phyloP scores from a whole-genome alignment of 768 basidiomycete genomes.

The Clavaria fumosa region DNA sequence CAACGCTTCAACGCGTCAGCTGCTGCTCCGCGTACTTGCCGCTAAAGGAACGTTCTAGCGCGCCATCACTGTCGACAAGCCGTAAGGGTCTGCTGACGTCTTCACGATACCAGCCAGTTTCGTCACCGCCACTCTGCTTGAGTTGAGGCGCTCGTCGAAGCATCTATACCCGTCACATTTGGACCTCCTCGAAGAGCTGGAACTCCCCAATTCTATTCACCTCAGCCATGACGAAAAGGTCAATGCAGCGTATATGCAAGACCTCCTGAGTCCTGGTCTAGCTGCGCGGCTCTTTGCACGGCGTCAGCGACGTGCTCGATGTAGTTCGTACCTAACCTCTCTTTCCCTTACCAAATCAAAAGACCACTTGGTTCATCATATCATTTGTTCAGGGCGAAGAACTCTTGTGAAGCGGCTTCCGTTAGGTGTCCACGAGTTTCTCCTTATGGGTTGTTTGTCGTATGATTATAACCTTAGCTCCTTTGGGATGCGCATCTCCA shows the following conservation, averaged over 20 bases:
- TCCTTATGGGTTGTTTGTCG: background rate
- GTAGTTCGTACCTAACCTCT: constrained; percentile 23
- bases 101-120: too few relatives aligned
- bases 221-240: constrained; percentile 41
- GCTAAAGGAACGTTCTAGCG: too few relatives aligned
- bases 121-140: too few relatives aligned
- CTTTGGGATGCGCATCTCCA: constrained; percentile 21
- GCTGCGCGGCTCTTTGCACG: constrained; percentile 38
- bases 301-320: constrained; percentile 45
- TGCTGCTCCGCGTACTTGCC: too few relatives aligned
- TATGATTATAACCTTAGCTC: background rate
- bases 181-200: too few relatives aligned
- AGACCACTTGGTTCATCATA: constrained; percentile 1
- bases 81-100: too few relatives aligned
- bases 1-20: too few relatives aligned
- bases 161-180: too few relatives aligned
- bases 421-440: constrained; percentile 25
- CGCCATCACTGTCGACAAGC: too few relatives aligned
- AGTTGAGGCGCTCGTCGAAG: too few relatives aligned
- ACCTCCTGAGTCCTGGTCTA: constrained; percentile 48
- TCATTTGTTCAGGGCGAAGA: constrained; percentile 39
- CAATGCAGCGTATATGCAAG: constrained; percentile 37
- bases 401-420: constrained; percentile 38
- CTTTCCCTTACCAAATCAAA: too few relatives aligned
- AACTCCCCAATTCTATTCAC: constrained; percentile 2